Evolutionary conservation across 176 grass and related monocot genomes (phyloP), one percentile per base, ranked within the genome.

Genomic region (Lolium rigidum): DNA sequence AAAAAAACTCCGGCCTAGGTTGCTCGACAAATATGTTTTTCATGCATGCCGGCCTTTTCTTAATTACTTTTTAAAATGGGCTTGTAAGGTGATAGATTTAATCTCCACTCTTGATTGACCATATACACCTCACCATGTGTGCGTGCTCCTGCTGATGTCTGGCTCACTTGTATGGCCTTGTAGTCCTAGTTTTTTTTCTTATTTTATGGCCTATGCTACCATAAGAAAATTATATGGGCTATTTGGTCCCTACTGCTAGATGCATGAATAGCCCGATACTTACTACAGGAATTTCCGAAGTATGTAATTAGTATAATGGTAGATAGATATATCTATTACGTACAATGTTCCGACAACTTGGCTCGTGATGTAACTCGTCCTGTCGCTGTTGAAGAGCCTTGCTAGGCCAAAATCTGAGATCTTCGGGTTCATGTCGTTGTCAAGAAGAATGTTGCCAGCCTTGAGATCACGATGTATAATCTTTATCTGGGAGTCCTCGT

Each of bases 401-500:
- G 88, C 88, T 20, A 90, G 54, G 2, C 84, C 83, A 44, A 90
- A 90, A n/a, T 90, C 83, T 0, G 83, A 90, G 11, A 90, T 90
- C 83, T 78, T 90, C 0, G 83, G 70, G 73, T 41, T 90, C 88
- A 90, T 86, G 18, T 44, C 71, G 16, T 18, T 38, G 43, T 90
- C 88, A 0, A 86, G 79, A 5, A 90, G 84, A 43, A 90, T 52
- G 72, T 90, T 86, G 43, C 88, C 78, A 12, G 88, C 77, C 79
- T 90, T 90, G 10, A 90, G 88, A 18, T 82, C 88, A 4, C 88
- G 83, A 63, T 90, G 84, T 13, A 86, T 37, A 80, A 90, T 78
- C 21, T 52, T 89, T 72, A 85, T 58, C 48, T 89, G 87, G 0
- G 86, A 87, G 8, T 82, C 86, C 48, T 87, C 79, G 2, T 87